These are phyloP conservation scores for Xylaria sp. DNA, from an alignment of 2,329 filamentous ascomycete genomes.

Conservation along the genomic window DNA sequence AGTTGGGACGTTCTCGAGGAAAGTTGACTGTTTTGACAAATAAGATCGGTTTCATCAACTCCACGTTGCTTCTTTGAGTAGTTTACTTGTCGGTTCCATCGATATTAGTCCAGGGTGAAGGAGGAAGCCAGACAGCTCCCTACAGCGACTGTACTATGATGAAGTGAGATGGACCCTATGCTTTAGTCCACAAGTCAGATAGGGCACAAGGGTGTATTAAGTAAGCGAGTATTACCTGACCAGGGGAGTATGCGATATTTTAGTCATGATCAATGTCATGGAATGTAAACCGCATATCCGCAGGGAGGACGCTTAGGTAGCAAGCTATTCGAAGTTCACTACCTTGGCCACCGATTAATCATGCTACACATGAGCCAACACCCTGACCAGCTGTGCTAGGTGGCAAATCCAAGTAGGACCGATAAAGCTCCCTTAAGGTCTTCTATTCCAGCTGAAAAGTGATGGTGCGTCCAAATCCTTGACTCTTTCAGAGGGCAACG, in stretches of 20 bases:
- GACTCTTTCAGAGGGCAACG: background rate
- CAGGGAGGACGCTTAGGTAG: background rate
- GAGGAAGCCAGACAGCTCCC: background rate
- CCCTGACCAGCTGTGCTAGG: conserved; percentile 14
- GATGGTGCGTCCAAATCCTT: conserved; percentile 7
- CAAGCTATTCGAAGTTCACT: background rate
- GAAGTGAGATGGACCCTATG: background rate
- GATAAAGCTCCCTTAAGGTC: background rate
- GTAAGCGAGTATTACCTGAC: background rate
- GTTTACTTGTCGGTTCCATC: background rate
- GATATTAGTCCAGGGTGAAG: background rate
- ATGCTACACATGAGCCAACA: background rate
- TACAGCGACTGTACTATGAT: background rate
- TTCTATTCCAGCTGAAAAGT: conserved; percentile 16
- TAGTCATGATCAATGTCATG: background rate
- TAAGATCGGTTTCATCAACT: background rate
- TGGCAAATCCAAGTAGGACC: conserved; percentile 6
- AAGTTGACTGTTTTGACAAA: background rate
- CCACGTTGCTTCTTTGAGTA: background rate
- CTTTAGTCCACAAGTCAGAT: background rate
- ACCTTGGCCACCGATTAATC: background rate
- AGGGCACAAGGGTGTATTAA: background rate
- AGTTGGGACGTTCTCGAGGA: background rate
- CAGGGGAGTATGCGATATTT: background rate
- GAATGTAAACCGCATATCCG: background rate